Conservation (phyloP, 2,329 filamentous ascomycete species). For the Thermothelomyces thermophilus region DNA sequence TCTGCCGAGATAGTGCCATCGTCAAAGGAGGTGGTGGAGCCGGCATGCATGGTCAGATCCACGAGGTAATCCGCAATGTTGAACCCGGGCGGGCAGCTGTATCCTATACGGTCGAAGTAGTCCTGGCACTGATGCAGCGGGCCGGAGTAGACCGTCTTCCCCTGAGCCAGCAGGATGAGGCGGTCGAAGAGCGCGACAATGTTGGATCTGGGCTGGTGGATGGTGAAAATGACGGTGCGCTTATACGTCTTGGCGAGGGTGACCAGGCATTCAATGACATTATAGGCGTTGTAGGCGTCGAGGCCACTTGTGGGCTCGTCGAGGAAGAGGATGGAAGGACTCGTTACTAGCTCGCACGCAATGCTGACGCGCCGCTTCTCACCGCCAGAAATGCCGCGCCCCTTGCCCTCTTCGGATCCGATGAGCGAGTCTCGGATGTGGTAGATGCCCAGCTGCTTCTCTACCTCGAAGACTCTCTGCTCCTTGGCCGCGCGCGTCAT, state of each 20-base stretch:
- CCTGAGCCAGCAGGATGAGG: conserved; percentile 82
- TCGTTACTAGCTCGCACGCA: conserved; percentile 94
- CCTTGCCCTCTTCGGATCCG: conserved; percentile 89
- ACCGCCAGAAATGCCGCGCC: conserved; percentile 91
- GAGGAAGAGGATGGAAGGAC: conserved; percentile 91
- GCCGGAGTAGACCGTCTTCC: conserved; percentile 87
- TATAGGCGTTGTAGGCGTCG: conserved; percentile 96
- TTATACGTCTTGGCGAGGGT: conserved; percentile 94
- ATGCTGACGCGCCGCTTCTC: conserved; percentile 96
- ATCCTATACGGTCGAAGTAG: conserved; percentile 90
- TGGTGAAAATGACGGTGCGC: conserved; percentile 94
- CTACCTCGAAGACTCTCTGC: conserved; percentile 84
- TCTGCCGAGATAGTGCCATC: conserved; percentile 50
- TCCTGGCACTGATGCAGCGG: conserved; percentile 81
- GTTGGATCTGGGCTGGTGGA: conserved; percentile 95
- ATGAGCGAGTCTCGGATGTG: conserved; percentile 93
- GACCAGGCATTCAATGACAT: conserved; percentile 92
- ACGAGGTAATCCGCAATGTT: conserved; percentile 98
- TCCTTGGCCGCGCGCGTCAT: conserved; percentile 88
- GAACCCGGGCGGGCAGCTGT: conserved; percentile 90
- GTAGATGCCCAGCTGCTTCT: conserved; percentile 90
- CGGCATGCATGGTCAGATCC: conserved; percentile 94
- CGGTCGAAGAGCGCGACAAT: conserved; percentile 96
- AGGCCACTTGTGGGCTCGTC: conserved; percentile 96
- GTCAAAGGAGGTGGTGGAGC: conserved; percentile 53